phyloP scores from a whole-genome alignment of 2,329 filamentous ascomycete genomes.

The Stemphylium beticola region DNA sequence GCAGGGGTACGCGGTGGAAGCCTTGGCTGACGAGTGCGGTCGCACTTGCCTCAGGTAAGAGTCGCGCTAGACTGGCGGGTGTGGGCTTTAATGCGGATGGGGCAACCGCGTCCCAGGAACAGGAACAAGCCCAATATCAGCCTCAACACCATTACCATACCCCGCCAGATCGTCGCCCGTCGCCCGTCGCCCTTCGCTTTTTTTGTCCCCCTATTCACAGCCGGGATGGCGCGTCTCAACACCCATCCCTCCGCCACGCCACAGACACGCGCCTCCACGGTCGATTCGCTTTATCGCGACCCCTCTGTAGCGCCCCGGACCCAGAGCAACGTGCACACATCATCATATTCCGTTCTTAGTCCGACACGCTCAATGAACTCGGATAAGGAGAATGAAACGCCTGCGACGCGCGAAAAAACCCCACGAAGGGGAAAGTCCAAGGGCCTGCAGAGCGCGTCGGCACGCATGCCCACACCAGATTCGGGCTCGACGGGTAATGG shows the following conservation, averaged over 20 bases:
- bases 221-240: conserved; percentile 48
- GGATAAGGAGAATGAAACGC: conserved; percentile 55
- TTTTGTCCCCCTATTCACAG: background rate
- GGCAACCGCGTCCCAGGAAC: conserved; percentile 18
- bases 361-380: conserved; percentile 42
- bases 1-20: conserved; percentile 30
- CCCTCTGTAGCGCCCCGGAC: conserved; percentile 37
- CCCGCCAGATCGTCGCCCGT: background rate
- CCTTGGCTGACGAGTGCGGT: conserved; percentile 28
- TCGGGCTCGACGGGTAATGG: conserved; percentile 42
- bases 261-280: conserved; percentile 37
- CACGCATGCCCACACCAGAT: conserved; percentile 48
- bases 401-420: conserved; percentile 35
- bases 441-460: conserved; percentile 41
- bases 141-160: conserved; percentile 7
- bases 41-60: conserved; percentile 21
- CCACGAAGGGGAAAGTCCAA: conserved; percentile 52
- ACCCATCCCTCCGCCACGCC: conserved; percentile 41
- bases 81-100: conserved; percentile 8
- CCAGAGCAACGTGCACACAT: conserved; percentile 25
- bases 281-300: conserved; percentile 48
- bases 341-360: conserved; percentile 43
- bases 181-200: background rate
- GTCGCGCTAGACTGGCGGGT: conserved; percentile 22
- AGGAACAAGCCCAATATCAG: background rate